Base-by-base conservation (phyloP, 2,329 filamentous ascomycete genomes). In the Microcera coccophila region DNA sequence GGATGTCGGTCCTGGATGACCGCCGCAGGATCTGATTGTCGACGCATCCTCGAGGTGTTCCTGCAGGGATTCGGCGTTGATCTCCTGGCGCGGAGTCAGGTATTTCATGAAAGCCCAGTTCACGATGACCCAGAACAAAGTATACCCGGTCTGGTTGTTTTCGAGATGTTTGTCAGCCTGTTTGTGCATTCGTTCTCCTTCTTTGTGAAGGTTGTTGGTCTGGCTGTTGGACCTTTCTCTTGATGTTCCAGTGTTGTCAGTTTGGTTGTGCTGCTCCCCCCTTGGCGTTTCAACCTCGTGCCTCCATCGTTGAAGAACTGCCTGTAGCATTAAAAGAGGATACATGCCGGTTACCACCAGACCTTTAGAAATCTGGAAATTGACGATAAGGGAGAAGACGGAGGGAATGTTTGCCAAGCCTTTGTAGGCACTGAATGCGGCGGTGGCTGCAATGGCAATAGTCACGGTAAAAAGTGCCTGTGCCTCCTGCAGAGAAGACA, bases 401-500 rank as follows among this genome's bases (percentile, higher is more conserved):
- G 48, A 49, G 1, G 15, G 18, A 1, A 49, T 31, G 11, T 50
- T 46, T 0, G 19, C 37, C 0, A 42, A 28, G n/a, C 46, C 48
- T 0, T 35, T 12, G 0, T 18, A 34, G 1, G 34, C 1, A 3
- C 14, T 37, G 24, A 47, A 47, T 0, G 38, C 28, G 11, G 24
- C 8, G 1, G 37, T 45, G 1, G 38, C 4, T 1, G 42, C 20
- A 4, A 21, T 19, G 0, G 45, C 39, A 0, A 46, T 33, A 0
- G 39, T 39, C 2, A 32, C 38, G 1, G 32, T 36, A 0, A 49
- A 49, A 0, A 41, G 20, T 3, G 39, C 39, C 29, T 50, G 47
- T 15, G 45, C 45, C 33, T 50, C 36, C 0, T 50, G 47, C 0
- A 50, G 47, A 3, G 48, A 32, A 10, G 41, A 8, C 0, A 50